Conservation (phyloP, 164 flowering plant species). For the Protea cynaroides region DNA sequence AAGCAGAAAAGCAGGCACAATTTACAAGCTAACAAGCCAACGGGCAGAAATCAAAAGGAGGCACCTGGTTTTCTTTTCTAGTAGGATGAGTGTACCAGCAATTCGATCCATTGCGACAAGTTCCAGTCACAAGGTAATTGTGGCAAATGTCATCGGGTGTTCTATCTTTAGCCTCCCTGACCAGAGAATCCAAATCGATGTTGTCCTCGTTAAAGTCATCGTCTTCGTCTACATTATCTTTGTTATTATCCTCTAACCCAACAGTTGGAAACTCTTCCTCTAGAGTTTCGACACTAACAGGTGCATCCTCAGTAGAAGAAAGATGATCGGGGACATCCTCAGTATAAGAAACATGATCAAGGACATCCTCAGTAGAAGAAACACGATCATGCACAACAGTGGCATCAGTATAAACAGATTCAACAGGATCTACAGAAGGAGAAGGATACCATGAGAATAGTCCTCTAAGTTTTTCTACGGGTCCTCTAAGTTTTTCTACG, state of each 20-base stretch:
- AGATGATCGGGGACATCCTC: no score
- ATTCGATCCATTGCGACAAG: conserved; percentile 56
- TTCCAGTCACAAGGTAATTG: conserved; percentile 59
- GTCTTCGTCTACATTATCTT: conserved; percentile 2
- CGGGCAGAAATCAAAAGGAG: background rate
- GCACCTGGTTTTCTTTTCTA: conserved; percentile 31
- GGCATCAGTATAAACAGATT: no score
- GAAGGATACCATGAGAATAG: no score
- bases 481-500: no score
- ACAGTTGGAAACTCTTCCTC: conserved; percentile 11
- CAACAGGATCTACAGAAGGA: no score
- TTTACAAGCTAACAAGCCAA: background rate
- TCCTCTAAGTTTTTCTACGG: no score
- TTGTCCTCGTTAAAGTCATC: conserved; percentile 7
- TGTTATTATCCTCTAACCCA: conserved; percentile 7
- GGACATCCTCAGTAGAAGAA: no score
- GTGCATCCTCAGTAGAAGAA: no score
- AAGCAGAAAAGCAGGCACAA: background rate
- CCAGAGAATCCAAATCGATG: background rate
- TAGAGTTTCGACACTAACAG: conserved; percentile 6
- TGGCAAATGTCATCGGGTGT: no score
- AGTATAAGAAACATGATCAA: no score
- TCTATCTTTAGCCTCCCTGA: conserved; percentile 5
- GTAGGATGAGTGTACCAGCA: conserved; percentile 75
- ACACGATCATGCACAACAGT: no score